These are phyloP conservation scores for Phytophthora pluvialis DNA, from an alignment of 352 stramenopile genomes.

Conservation along the genomic window DNA sequence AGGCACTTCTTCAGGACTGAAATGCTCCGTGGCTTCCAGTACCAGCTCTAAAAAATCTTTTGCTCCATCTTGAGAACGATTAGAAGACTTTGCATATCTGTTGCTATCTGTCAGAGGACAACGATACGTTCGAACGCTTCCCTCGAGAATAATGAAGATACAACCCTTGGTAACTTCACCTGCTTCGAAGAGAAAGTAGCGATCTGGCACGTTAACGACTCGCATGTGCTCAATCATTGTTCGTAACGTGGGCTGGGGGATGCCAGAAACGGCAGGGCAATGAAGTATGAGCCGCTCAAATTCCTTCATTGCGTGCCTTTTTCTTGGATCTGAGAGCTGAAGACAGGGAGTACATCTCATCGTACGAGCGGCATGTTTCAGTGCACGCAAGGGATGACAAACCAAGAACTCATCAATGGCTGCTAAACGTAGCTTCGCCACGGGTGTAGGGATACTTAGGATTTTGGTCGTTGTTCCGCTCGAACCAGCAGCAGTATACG, in stretches of 20 bases:
- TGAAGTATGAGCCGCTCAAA: conserved; percentile 33
- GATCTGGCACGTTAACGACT: conserved; percentile 27
- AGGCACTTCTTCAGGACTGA: neutral
- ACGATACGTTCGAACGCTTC: conserved; percentile 27
- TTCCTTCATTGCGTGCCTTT: conserved; percentile 4
- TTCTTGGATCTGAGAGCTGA: neutral
- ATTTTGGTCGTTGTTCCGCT: conserved; percentile 19
- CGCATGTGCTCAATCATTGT: conserved; percentile 17
- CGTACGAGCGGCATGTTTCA: conserved; percentile 41
- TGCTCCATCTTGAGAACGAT: neutral
- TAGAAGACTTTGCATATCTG: neutral
- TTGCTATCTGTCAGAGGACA: neutral
- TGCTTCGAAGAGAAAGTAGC: conserved; percentile 34
- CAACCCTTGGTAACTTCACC: conserved; percentile 27
- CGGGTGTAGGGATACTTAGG: conserved; percentile 36
- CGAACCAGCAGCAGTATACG: conserved; percentile 2
- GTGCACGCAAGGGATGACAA: conserved; percentile 47
- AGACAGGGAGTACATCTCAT: neutral
- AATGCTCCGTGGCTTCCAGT: neutral
- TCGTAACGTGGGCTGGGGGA: conserved; percentile 30
- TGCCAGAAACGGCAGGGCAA: conserved; percentile 26
- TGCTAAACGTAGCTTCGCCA: conserved; percentile 38
- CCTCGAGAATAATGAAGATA: conserved; percentile 30
- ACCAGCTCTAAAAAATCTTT: neutral
- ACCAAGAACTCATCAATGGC: conserved; percentile 43